These are phyloP conservation scores for Yamadazyma atlantica DNA, from an alignment of 1,139 yeast species.

Conservation along the genomic window DNA sequence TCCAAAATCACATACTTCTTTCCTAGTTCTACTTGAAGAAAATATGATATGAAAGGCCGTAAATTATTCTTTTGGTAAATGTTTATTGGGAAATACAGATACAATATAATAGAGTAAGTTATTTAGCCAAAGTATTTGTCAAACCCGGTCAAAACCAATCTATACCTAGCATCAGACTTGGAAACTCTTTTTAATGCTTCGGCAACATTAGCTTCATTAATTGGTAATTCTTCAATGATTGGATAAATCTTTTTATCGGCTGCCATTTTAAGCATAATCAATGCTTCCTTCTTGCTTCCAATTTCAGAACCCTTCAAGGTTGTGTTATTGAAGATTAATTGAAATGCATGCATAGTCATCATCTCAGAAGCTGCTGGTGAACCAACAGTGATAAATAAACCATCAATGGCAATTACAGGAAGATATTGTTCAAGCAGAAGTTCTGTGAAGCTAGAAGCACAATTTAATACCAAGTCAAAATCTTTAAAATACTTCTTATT, in stretches of 20 bases:
- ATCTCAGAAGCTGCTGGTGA: slow-evolving; percentile 37
- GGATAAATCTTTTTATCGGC: slow-evolving; percentile 38
- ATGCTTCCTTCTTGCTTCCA: slow-evolving; percentile 37
- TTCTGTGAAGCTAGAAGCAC: slow-evolving; percentile 44
- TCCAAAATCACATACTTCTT: no score
- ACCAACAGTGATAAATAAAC: slow-evolving; percentile 52
- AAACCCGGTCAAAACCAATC: slow-evolving; percentile 22
- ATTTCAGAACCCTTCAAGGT: slow-evolving; percentile 31
- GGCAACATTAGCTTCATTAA: slow-evolving; percentile 28
- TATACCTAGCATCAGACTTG: slow-evolving; percentile 37
- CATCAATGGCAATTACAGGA: slow-evolving; percentile 36
- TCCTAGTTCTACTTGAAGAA: no score
- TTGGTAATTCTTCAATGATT: slow-evolving; percentile 41
- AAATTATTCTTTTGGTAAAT: no score
- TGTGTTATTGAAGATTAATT: slow-evolving; percentile 29
- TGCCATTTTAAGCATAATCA: slow-evolving; percentile 37
- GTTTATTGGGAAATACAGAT: no score
- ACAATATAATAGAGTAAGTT: no score
- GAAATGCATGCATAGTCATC: slow-evolving; percentile 23
- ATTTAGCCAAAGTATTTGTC: slow-evolving; percentile 1
- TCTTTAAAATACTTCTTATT: slow-evolving; percentile 24
- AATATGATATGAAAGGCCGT: no score
- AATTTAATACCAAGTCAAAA: slow-evolving; percentile 48
- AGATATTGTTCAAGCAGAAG: slow-evolving; percentile 31
- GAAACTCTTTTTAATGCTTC: slow-evolving; percentile 30